Base-by-base conservation (phyloP, 1,284 basidiomycete species). In the Wolfiporia cocos region DNA sequence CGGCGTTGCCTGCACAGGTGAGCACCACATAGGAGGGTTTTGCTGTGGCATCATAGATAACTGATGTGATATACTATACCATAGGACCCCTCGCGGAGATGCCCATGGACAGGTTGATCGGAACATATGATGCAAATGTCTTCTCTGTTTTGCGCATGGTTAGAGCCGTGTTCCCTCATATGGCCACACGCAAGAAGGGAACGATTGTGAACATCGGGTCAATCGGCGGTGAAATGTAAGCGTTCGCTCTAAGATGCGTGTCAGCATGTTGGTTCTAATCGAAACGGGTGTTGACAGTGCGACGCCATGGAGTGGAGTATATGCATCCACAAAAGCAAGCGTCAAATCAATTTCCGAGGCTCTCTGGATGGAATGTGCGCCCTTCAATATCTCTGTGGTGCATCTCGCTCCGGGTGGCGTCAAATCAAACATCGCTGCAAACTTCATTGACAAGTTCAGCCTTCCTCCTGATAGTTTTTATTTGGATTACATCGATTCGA, bases 151-250 rank as follows among this genome's bases (percentile, higher is more conserved):
- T 88, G 20, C 73, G 81, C 5, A 58, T 85, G 28, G 70, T 76
- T 11, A 77, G 78, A 48, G 72, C 74, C 1, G 81, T 83, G 7
- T 69, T 81, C n/a, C 81, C 82, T 0, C 68, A 77, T 53, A 90
- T 90, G 87, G 78, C 81, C 4, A 54, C 70, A 39, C 70, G 69
- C 31, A 68, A 67, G 45, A 66, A 66, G 20, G 86, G 87, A 0
- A 59, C 76, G 11, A 76, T 91, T 42, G 71, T 90, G 37, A 89
- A 88, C 54, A 74, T 88, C 18, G 83, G 86, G 14, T 86, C 81
- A 1, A 61, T 86, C 32, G 75, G 71, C 12, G 86, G 74, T 3
- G 69, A 77, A 32, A 61, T 75, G 74, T 78, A 55, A 49, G 76
- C 67, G 14, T 9, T n/a, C n/a, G n/a, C n/a, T n/a, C n/a, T n/a